Base-by-base conservation (phyloP, 352 stramenopile species). In the Globisporangium polare region DNA sequence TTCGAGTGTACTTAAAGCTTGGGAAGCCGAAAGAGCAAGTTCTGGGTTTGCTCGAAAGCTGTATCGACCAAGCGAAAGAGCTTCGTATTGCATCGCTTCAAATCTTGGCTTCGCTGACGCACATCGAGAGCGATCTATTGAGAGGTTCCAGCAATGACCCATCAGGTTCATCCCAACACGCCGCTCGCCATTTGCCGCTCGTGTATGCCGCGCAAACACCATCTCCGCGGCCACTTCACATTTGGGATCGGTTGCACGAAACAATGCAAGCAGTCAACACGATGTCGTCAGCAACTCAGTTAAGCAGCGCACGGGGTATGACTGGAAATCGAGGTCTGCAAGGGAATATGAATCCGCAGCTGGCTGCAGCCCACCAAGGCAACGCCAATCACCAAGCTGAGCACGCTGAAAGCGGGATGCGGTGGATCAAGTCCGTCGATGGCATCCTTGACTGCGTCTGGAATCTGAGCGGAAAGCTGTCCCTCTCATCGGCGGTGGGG, bases 391-490 rank as follows among this genome's bases (percentile, higher is more conserved):
- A 58, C 20, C 58, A 51, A 29, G 39, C 31, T 26, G 39, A 49
- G 41, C 61, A 59, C 12, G 67, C 17, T 24, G 54, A 54, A 8
- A 58, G 37, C 43, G 83, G 80, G 12, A 72, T 92, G 67, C 64
- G 65, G 10, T 88, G 78, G 77, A 59, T 77, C 51, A 77, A 79
- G 46, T 89, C 79, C 17, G 71, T 77, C 8, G 74, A 89, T 45
- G 60, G 74, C 8, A 72, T 89, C 59, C 69, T 92, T 17, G 68
- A 89, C 26, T 76, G 61, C 1, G 67, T 90, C 35, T 92, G 83
- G 83, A 76, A 73, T 45, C 50, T 92, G 29, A 83, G 83, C 43
- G 79, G 80, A n/a, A 86, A 84, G 67, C 63, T 80, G 2, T 72
- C 66, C n/a, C 65, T 85, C 1, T 75, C 76, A 7, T 60, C 72